Evolutionary conservation across 2,329 filamentous ascomycete genomes (phyloP), one percentile per base, ranked within the genome.

Genomic region (Phialemoniopsis sp.): DNA sequence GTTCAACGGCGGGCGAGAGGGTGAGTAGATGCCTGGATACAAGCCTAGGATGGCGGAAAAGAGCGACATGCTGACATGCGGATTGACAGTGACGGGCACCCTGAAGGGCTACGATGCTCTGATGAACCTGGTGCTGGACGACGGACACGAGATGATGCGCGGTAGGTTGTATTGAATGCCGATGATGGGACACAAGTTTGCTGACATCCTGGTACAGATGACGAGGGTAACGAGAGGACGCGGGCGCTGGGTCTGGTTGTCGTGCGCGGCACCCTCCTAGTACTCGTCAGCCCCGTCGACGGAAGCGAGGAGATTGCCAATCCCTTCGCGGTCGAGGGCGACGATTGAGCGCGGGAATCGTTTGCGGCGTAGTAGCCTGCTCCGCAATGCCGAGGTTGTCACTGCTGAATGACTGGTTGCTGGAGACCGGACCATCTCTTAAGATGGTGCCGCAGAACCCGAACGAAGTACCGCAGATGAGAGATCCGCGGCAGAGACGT

Each of bases 221-320:
- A 96, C 43, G 86, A 95, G 62, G 91, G 90, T 50, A 95, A 94
- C 66, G 84, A 89, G 53, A 83, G 81, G 43, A 85, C 85, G 19
- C 80, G 90, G 48, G 78, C 85, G 14, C 80, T 95, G 15, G 90
- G 90, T 38, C 76, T 96, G 36, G 83, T 95, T 15, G 93, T 95
- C 38, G 91, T 89, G 31, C 82, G 93, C 49, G 93, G 93, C 44
- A 97, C 93, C 8, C 73, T 98, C 34, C 80, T 98, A 40, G 91
- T 96, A 30, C 78, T 95, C 46, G 88, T 98, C 58, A 93, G 88
- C 46, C 93, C 93, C 4, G 77, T 93, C 38, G 90, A 97, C 57
- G 93, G 93, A 40, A 96, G 89, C 66, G 90, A 97, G 66, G 85
- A 91, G 65, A 98, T 98, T 54, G 80, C 86, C 53, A 98, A 98